Base-by-base conservation (phyloP, 139 green algal species). In the Limnomonas spitsbergensis region DNA sequence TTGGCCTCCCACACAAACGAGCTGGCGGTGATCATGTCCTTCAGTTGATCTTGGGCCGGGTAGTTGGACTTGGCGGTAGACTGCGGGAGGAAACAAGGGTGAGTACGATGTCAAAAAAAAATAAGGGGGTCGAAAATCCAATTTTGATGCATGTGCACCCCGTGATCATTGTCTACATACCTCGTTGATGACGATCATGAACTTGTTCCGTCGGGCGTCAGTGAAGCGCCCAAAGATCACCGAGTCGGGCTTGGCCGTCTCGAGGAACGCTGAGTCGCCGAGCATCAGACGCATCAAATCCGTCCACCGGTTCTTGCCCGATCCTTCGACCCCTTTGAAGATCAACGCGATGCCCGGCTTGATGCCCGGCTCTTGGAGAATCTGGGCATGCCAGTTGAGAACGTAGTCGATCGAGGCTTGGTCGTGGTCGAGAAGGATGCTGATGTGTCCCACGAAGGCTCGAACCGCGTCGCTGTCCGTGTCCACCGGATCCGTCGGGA, bases 141-240 rank as follows among this genome's bases (percentile, higher is more conserved):
- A n/a, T n/a, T n/a, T n/a, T n/a, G n/a, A n/a, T n/a, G n/a, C n/a
- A n/a, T n/a, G n/a, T n/a, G n/a, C n/a, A n/a, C n/a, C n/a, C n/a
- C n/a, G n/a, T n/a, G n/a, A n/a, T n/a, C n/a, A n/a, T n/a, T 24
- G 47, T 14, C 47, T 24, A 61, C 24, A n/a, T 14, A 37, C 27
- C 66, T 72, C 66, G 31, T 72, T 72, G 66, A 72, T 72, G 9
- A 72, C 66, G 24, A 72, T 72, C 66, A 72, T 14, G 66, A 72
- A 38, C 9, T 34, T 31, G 26, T 20, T 20, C 66, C 24, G 9
- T 72, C 66, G 66, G 9, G 24, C 9, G 27, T 72, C 7, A 34
- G 66, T 72, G 66, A 72, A 72, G 9, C 29, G 6, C 66, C 66
- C 66, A 20, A 39, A 72, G 26, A 72, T 20, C 66, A 20, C 24